A percentile compares a stretch with the other conserved stretches of the same genome.
phyloP scores from a whole-genome alignment of 2,329 filamentous ascomycete genomes.

The Beauveria sp. region DNA sequence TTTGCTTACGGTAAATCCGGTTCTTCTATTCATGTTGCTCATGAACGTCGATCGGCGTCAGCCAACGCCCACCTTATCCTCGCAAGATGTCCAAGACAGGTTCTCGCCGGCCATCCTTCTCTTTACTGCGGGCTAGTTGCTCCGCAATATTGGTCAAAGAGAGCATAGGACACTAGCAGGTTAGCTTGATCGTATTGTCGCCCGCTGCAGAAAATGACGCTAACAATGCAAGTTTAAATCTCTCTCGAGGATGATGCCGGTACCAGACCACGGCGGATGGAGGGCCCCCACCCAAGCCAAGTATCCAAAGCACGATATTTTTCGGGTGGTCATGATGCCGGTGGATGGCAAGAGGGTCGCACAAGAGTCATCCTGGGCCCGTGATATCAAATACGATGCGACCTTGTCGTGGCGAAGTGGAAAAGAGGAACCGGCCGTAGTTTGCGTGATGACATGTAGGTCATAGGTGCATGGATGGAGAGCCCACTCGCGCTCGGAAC shows the following conservation, averaged over 20 bases:
- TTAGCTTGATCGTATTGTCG: background rate
- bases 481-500: background rate
- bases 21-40: background rate
- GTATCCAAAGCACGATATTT: background rate
- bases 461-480: background rate
- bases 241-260: background rate
- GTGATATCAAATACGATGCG: background rate
- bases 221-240: background rate
- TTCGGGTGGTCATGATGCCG: background rate
- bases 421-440: background rate
- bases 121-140: background rate
- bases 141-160: background rate
- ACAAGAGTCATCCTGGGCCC: background rate
- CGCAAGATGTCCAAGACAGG: background rate
- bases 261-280: background rate
- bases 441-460: background rate
- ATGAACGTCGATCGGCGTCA: background rate
- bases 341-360: background rate
- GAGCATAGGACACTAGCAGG: background rate
- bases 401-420: background rate
- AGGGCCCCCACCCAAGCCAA: background rate
- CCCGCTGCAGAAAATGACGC: background rate
- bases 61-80: background rate
- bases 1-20: background rate
- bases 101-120: background rate